Percentiles rank a stretch among this genome's conserved stretches.
Evolutionary conservation across 805 yeast species (phyloP).

Genomic region (Yarrowia alimentaria): DNA sequence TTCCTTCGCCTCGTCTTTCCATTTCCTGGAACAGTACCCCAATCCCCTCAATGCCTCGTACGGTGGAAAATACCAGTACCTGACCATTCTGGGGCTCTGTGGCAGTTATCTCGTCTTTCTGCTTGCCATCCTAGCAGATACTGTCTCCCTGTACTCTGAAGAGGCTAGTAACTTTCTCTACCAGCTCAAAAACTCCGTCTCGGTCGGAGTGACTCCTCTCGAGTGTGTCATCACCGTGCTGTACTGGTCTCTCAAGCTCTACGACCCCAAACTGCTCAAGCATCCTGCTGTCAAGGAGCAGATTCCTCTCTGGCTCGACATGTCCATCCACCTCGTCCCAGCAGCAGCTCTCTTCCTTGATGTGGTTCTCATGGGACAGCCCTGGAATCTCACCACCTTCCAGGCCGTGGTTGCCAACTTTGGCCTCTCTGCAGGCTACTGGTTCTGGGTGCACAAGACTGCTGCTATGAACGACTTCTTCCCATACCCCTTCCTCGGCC

Average conservation of each 20-base stretch:
- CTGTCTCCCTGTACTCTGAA: constrained; percentile 20
- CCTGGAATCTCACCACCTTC: constrained; percentile 34
- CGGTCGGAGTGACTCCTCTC: constrained; percentile 38
- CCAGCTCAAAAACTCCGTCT: constrained; percentile 32
- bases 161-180: constrained; percentile 26
- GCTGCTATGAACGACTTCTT: constrained; percentile 36
- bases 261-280: constrained; percentile 35
- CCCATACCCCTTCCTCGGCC: constrained; percentile 40
- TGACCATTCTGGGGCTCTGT: constrained; percentile 37
- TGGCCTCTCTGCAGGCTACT: constrained; percentile 37
- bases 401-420: constrained; percentile 31
- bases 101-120: constrained; percentile 38
- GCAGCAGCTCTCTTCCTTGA: constrained; percentile 35
- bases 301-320: constrained; percentile 37
- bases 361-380: constrained; percentile 33
- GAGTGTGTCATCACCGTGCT: constrained; percentile 38
- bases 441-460: constrained; percentile 40
- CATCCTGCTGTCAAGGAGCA: constrained; percentile 31
- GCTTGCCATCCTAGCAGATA: constrained; percentile 33
- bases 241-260: constrained; percentile 39
- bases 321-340: constrained; percentile 38
- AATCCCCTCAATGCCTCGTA: constrained; percentile 29
- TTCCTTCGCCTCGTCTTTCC: constrained; percentile 21
- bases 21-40: constrained; percentile 22
- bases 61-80: constrained; percentile 43